Base-by-base conservation (phyloP, 2,329 filamentous ascomycete species). In the Grosmannia clavigera region DNA sequence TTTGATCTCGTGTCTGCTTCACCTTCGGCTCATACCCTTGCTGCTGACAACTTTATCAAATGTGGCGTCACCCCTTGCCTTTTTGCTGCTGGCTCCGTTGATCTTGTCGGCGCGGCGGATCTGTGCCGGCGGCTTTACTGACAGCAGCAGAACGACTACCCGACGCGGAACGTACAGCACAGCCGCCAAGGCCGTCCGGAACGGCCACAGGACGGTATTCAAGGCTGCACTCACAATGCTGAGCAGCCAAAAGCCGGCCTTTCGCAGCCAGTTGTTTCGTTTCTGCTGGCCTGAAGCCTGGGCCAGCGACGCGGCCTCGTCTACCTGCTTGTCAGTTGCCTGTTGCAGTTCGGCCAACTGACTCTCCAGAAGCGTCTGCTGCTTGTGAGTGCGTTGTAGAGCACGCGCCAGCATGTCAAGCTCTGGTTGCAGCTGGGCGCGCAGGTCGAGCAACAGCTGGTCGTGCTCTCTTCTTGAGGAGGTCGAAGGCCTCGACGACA, bases 351-450 rank as follows among this genome's bases (percentile, higher is more conserved):
- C 81, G 64, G 96, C 90, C 3, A 85, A 89, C 68, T 92, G 86
- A 59, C 87, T 79, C 11, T 88, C 81, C 33, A 91, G 81, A 9
- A 92, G 77, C 0, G 86, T 86, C 5, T 87, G 84, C 67, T 91
- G 88, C 74, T 95, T 96, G 74, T 97, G 92, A 67, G 96, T 96
- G 43, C 90, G 84, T 25, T 92, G 82, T 53, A 97, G 87, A 4
- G 92, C 92, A 55, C 92, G 85, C 66, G 91, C 94, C 38, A 97
- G 76, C 0, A 90, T 89, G 67, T 96, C 92, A 6, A 97, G 79
- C 61, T 96, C 90, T 0, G 90, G 86, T 65, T 91, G 87, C 12
- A 92, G 77, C 33, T 77, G 75, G 62, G 82, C 82, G 51, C 83
- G 81, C 14, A 89, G 78, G 61, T 89, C 84, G 5, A 75, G 77